Evolutionary conservation across 768 basidiomycete genomes (phyloP).

Genomic region (Lyophyllum shimeji): DNA sequence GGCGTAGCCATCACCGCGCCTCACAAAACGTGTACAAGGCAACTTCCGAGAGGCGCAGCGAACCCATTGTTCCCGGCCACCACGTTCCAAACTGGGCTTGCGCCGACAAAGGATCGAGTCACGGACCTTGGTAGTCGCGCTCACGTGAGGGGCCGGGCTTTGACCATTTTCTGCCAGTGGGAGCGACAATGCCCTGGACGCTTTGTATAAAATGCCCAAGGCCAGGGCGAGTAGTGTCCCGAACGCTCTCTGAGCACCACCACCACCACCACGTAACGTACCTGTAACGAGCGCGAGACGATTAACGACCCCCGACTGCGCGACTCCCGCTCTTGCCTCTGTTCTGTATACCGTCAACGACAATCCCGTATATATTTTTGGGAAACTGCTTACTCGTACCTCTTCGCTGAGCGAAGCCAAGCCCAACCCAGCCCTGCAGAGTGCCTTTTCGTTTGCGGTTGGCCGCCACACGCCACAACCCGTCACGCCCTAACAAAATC

Average conservation of each 20-base stretch:
- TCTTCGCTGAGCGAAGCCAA: slow-evolving; percentile 6
- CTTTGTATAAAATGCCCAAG: not conserved
- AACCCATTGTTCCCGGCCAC: not conserved
- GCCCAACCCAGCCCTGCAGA: too few relatives aligned
- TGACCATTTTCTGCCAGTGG: not conserved
- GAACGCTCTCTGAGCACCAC: not conserved
- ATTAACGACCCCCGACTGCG: not conserved
- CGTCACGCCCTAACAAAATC: too few relatives aligned
- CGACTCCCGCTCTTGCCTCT: not conserved
- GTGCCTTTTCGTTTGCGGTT: not conserved
- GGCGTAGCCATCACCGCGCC: not conserved
- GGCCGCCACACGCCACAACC: not conserved
- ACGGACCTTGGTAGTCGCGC: not conserved
- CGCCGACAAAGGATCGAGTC: slow-evolving; percentile 5
- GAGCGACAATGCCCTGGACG: not conserved
- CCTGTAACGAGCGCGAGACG: not conserved
- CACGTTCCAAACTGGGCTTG: not conserved
- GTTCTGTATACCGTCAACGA: not conserved
- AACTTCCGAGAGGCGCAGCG: slow-evolving; percentile 4
- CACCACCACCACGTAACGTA: not conserved
- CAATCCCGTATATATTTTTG: slow-evolving; percentile 2
- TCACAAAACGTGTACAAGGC: slow-evolving; percentile 9
- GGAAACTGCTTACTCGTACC: not conserved
- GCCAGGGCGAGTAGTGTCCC: not conserved
- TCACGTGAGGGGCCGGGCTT: not conserved